Evolutionary conservation across 2,329 filamentous ascomycete genomes (phyloP).

Genomic region (Colletotrichum cordylinicola): DNA sequence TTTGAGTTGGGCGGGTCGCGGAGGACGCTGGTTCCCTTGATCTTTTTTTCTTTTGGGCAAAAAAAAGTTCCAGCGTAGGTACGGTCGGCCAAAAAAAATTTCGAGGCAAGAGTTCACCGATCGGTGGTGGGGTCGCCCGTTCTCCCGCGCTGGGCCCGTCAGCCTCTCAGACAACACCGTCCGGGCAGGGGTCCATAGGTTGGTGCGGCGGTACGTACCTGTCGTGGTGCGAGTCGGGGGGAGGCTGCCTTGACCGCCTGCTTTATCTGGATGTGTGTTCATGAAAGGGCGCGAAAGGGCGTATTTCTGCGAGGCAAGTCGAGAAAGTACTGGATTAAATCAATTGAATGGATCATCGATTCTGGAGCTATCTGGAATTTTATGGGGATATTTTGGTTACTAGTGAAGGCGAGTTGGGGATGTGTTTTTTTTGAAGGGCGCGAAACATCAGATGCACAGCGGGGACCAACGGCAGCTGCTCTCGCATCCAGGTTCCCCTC

Average conservation of each 20-base stretch:
- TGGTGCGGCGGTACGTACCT: not conserved
- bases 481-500: slow-evolving; percentile 17
- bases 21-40: slow-evolving; percentile 10
- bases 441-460: not conserved
- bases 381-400: not conserved
- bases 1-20: slow-evolving; percentile 14
- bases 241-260: not conserved
- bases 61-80: not conserved
- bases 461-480: not conserved
- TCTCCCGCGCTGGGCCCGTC: not conserved
- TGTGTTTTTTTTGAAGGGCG: not conserved
- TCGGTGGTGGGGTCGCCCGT: slow-evolving; percentile 22
- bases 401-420: not conserved
- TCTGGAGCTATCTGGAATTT: not conserved
- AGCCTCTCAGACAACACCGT: slow-evolving; percentile 20
- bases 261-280: not conserved
- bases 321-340: not conserved
- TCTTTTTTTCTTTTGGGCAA: not conserved
- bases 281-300: not conserved
- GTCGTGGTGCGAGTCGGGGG: not conserved
- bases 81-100: slow-evolving; percentile 11
- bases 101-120: slow-evolving; percentile 17
- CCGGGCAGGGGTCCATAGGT: not conserved
- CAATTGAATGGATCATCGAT: not conserved
- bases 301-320: not conserved